Evolutionary conservation across 306 rosid species (phyloP).

Genomic region (Quercus alba): DNA sequence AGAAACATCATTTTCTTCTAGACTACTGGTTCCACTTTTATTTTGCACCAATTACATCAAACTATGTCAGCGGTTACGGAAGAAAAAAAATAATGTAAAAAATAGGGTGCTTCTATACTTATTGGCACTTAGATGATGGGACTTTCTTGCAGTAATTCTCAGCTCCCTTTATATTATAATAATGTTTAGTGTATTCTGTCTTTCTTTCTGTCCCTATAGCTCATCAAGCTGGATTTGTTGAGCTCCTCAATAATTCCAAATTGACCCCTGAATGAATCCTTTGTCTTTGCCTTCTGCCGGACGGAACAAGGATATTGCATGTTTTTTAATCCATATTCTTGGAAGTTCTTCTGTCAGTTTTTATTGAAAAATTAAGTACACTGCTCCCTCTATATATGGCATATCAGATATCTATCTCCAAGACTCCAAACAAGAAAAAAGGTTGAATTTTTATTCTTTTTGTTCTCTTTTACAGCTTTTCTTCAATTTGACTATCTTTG

Average conservation of each 20-base stretch:
- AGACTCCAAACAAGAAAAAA: slow-evolving; percentile 15
- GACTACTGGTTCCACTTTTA: too few species aligned
- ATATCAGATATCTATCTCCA: slow-evolving; percentile 1
- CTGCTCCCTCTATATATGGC: background rate
- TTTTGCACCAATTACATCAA: too few species aligned
- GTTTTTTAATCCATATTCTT: slow-evolving; percentile 16
- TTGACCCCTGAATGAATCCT: slow-evolving; percentile 12
- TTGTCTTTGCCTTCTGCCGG: slow-evolving; percentile 23
- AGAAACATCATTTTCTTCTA: too few species aligned
- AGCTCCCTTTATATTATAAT: background rate
- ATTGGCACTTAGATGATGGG: too few species aligned
- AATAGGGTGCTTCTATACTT: too few species aligned
- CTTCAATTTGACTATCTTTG: slow-evolving; percentile 20
- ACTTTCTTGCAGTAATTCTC: background rate
- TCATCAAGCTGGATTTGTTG: slow-evolving; percentile 10
- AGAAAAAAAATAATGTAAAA: too few species aligned
- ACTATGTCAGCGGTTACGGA: too few species aligned
- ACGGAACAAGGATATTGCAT: slow-evolving; percentile 25
- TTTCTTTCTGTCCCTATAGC: background rate
- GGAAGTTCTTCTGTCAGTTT: slow-evolving; percentile 29
- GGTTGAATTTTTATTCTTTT: slow-evolving; percentile 22
- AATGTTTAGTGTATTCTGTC: background rate
- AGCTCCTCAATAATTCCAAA: slow-evolving; percentile 31
- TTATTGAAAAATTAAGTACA: slow-evolving; percentile 14
- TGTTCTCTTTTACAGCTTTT: slow-evolving; percentile 17